Percentiles rank a stretch among this genome's conserved stretches.
phyloP scores from a whole-genome alignment of 2,329 filamentous ascomycete genomes.

The Lecanicillium sp. region DNA sequence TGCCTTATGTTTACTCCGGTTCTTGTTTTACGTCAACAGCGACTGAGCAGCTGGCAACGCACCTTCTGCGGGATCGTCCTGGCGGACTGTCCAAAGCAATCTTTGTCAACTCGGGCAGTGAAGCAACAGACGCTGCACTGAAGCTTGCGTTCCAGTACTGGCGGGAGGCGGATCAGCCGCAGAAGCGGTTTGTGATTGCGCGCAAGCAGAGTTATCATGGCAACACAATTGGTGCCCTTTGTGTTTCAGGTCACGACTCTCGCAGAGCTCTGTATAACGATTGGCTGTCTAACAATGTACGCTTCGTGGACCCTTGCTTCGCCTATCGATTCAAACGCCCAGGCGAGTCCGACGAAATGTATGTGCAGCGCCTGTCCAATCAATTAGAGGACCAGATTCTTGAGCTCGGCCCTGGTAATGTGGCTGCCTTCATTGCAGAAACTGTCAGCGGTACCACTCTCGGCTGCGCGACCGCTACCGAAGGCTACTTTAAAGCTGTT shows the following conservation, averaged over 20 bases:
- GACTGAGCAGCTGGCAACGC: constrained; percentile 6
- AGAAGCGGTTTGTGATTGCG: constrained; percentile 31
- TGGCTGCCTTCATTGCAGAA: constrained; percentile 66
- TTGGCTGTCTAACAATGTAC: constrained; percentile 4
- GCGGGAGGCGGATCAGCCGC: constrained; percentile 27
- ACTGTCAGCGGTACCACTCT: constrained; percentile 60
- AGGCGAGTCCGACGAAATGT: constrained; percentile 25
- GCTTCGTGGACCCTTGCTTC: constrained; percentile 3
- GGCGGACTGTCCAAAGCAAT: constrained; percentile 10
- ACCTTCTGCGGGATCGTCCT: constrained; percentile 2
- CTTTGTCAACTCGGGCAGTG: constrained; percentile 17
- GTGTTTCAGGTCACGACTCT: constrained; percentile 2
- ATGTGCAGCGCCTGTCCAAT: constrained; percentile 51
- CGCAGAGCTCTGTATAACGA: background rate
- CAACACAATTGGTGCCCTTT: constrained; percentile 47
- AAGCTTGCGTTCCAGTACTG: constrained; percentile 43
- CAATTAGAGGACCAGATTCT: constrained; percentile 62
- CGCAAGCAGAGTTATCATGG: constrained; percentile 39
- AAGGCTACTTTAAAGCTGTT: constrained; percentile 64
- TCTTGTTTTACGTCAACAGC: constrained; percentile 5
- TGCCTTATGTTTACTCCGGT: constrained; percentile 11
- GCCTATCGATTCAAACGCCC: constrained; percentile 1
- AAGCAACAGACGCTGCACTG: constrained; percentile 39
- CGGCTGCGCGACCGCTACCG: constrained; percentile 58
- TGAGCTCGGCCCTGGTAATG: constrained; percentile 52